phyloP scores from a whole-genome alignment of 768 basidiomycete genomes.

The Tricholoma terreum region DNA sequence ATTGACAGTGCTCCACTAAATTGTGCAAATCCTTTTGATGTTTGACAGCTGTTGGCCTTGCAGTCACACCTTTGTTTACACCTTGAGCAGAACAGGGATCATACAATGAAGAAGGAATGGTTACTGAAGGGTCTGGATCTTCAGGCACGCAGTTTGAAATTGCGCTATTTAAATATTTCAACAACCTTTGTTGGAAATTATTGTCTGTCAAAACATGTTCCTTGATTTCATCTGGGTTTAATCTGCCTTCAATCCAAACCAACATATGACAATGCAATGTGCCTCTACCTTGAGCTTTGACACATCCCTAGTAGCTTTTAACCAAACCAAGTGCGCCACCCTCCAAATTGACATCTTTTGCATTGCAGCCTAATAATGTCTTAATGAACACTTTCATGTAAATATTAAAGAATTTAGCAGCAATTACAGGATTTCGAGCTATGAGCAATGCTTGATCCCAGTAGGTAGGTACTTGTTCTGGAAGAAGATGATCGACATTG shows the following conservation, averaged over 20 bases:
- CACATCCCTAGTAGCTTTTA: slow-evolving; percentile 37
- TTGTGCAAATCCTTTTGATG: slow-evolving; percentile 20
- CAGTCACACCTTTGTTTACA: background rate
- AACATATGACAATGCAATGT: too few species aligned
- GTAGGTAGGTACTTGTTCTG: slow-evolving; percentile 23
- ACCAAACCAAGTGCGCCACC: slow-evolving; percentile 32
- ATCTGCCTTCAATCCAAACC: slow-evolving; percentile 32
- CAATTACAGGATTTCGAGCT: slow-evolving; percentile 37
- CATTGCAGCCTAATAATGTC: slow-evolving; percentile 23
- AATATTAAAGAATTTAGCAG: slow-evolving; percentile 41
- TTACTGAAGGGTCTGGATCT: slow-evolving; percentile 6
- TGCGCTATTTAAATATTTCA: slow-evolving; percentile 27
- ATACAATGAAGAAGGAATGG: slow-evolving; percentile 4
- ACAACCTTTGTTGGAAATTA: slow-evolving; percentile 15
- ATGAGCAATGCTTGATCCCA: slow-evolving; percentile 30
- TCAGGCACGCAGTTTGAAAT: slow-evolving; percentile 24
- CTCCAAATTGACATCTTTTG: slow-evolving; percentile 3
- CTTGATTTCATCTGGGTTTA: slow-evolving; percentile 22
- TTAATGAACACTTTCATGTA: slow-evolving; percentile 35
- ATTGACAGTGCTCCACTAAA: slow-evolving; percentile 25
- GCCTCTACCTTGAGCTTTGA: slow-evolving; percentile 31
- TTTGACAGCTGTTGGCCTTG: background rate
- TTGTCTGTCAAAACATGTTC: slow-evolving; percentile 10
- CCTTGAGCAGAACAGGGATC: slow-evolving; percentile 20
- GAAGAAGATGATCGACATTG: slow-evolving; percentile 29